Evolutionary conservation across 2,329 filamentous ascomycete species (phyloP), one percentile per base, ranked within the genome.

Genomic region (Talaromyces sp.): DNA sequence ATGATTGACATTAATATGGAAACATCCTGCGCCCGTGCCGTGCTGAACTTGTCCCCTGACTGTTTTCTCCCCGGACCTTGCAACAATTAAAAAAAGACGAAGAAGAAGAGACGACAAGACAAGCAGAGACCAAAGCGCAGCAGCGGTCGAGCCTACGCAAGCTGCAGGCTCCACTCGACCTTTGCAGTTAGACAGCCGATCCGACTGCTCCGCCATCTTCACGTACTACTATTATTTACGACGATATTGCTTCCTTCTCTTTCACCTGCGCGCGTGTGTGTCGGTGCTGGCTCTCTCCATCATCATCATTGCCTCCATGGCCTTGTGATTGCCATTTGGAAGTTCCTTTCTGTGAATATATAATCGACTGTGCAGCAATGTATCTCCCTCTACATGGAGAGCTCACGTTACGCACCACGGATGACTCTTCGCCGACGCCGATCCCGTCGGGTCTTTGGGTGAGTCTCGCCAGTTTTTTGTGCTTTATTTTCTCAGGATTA

Each of bases 311-410:
- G 39, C 42, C 33, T 51, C 30, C 33, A 62, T 62, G 60, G 55
- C 60, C 32, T 33, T 54, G 56, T 59, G 57, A 59, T 19, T 44
- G 22, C 8, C 27, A 13, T 53, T 30, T 27, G 49, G 2, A 6
- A 28, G n/a, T 7, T 44, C 39, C 19, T 19, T 47, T 33, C 11
- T 55, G 33, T 49, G 33, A 19, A 44, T 17, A 32, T 30, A 33
- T 13, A 33, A 44, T 19, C 17, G n/a, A 47, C 4, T 10, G n/a
- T 22, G 19, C 28, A 62, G 58, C 56, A 59, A 62, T 62, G 60
- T 62, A 62, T 57, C 58, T 62, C 58, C 53, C 60, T 5, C 27
- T 59, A 53, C 36, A 42, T 57, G 60, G 51, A 52, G 39, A 44
- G 32, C 56, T 62, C 19, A 55, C 60, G 25, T 56, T 28, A 25